Evolutionary conservation across 2,329 filamentous ascomycete species (phyloP).

Genomic region (Fusarium hostae): DNA sequence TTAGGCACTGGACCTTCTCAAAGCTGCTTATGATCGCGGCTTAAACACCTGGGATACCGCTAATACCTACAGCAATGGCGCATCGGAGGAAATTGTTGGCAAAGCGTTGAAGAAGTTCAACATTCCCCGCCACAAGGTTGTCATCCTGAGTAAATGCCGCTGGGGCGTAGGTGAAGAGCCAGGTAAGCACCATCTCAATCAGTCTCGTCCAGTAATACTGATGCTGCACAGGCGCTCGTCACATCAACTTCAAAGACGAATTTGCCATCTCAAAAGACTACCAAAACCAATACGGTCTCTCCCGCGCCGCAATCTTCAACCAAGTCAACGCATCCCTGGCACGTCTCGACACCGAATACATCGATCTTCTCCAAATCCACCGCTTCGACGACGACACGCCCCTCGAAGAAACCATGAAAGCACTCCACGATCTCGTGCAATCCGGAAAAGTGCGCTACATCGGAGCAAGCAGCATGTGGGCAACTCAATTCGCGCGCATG

Average conservation of each 20-base stretch:
- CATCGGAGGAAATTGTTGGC: constrained; percentile 22
- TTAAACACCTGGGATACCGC: constrained; percentile 35
- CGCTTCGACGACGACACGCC: constrained; percentile 58
- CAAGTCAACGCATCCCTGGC: constrained; percentile 33
- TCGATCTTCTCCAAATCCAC: constrained; percentile 66
- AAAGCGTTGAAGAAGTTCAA: constrained; percentile 30
- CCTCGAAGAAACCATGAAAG: constrained; percentile 67
- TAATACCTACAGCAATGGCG: constrained; percentile 30
- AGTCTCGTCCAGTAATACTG: accelerated
- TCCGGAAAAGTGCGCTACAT: constrained; percentile 67
- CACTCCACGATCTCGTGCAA: constrained; percentile 65
- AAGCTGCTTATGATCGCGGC: constrained; percentile 34
- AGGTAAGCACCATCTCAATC: accelerated
- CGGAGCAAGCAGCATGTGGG: constrained; percentile 59
- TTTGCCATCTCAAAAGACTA: constrained; percentile 35
- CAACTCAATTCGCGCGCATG: constrained; percentile 59
- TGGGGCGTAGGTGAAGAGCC: constrained; percentile 35
- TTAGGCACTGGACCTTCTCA: constrained; percentile 23
- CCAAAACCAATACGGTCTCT: constrained; percentile 37
- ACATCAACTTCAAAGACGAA: constrained; percentile 17
- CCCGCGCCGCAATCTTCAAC: constrained; percentile 34
- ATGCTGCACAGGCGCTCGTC: not conserved
- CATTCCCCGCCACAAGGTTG: constrained; percentile 29
- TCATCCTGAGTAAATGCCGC: constrained; percentile 31
- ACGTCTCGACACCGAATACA: constrained; percentile 52